These are phyloP conservation scores for Agaricus sinodeliciosus DNA, from an alignment of 768 basidiomycete genomes.

Conservation along the genomic window DNA sequence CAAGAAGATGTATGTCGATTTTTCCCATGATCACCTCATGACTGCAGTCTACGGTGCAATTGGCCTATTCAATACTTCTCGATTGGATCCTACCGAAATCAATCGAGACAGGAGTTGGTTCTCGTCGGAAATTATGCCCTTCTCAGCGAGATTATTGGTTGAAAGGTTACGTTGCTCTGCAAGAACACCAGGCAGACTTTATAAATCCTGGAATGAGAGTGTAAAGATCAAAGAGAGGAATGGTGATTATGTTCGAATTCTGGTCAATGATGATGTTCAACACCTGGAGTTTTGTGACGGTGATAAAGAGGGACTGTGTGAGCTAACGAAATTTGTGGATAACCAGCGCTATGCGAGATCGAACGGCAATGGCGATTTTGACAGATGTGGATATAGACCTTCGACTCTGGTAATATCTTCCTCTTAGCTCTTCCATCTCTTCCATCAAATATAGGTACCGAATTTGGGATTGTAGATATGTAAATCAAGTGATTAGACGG, in stretches of 20 bases:
- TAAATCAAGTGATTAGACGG: no score
- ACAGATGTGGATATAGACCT: constrained; percentile 33
- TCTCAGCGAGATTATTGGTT: constrained; percentile 67
- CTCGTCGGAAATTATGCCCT: constrained; percentile 60
- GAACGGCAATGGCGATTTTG: constrained; percentile 68
- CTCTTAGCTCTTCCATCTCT: background rate
- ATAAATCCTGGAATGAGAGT: background rate
- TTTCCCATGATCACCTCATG: constrained; percentile 85
- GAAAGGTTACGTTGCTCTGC: constrained; percentile 50
- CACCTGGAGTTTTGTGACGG: constrained; percentile 56
- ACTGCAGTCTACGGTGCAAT: constrained; percentile 63
- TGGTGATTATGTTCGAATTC: constrained; percentile 54
- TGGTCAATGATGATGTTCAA: constrained; percentile 72
- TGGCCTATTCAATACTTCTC: constrained; percentile 41
- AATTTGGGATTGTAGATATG: no score
- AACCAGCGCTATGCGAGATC: constrained; percentile 65
- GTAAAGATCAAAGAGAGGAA: background rate
- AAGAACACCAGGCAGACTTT: background rate
- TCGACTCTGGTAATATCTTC: no score
- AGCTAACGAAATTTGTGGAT: constrained; percentile 55
- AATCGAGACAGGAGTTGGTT: constrained; percentile 42
- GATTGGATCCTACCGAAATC: constrained; percentile 25
- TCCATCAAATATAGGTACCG: background rate
- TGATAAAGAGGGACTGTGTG: constrained; percentile 50
- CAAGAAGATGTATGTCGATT: constrained; percentile 65